These are phyloP conservation scores for Penicillium polonicum DNA, from an alignment of 2,329 filamentous ascomycete genomes.

Conservation along the genomic window DNA sequence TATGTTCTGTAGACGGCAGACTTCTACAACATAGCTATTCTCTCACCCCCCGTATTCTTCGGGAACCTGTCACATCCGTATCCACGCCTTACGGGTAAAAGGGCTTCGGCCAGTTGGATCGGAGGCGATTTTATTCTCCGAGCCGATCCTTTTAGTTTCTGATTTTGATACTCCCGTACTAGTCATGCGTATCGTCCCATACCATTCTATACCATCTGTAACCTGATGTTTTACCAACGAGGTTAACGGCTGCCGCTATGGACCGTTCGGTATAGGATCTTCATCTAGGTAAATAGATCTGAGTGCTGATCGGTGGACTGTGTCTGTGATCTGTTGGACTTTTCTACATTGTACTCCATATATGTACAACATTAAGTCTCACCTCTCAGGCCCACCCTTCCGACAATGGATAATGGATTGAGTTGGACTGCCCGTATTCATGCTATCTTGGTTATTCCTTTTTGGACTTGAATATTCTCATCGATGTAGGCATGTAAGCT, in stretches of 20 bases:
- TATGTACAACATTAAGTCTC: background rate
- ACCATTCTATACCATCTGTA: constrained; percentile 7
- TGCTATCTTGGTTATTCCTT: background rate
- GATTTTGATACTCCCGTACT: background rate
- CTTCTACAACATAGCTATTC: background rate
- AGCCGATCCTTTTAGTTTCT: constrained; percentile 15
- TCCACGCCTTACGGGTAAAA: constrained; percentile 3
- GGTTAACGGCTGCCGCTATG: constrained; percentile 2
- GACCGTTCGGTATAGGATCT: constrained; percentile 10
- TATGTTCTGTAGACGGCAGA: constrained; percentile 6
- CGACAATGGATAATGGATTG: background rate
- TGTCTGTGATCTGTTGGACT: constrained; percentile 3
- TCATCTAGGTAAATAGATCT: constrained; percentile 9
- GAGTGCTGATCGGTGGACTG: constrained; percentile 6
- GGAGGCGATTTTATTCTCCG: constrained; percentile 12
- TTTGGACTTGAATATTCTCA: background rate
- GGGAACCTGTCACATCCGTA: background rate
- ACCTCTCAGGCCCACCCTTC: background rate
- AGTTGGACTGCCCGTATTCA: background rate
- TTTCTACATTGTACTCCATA: background rate
- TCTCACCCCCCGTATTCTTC: constrained; percentile 10
- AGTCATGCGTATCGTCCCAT: background rate
- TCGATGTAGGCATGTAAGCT: background rate
- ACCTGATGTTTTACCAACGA: constrained; percentile 7
- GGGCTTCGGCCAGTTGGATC: constrained; percentile 13